phyloP scores from a whole-genome alignment of 176 grass and related monocot species.

The Poa pratensis region DNA sequence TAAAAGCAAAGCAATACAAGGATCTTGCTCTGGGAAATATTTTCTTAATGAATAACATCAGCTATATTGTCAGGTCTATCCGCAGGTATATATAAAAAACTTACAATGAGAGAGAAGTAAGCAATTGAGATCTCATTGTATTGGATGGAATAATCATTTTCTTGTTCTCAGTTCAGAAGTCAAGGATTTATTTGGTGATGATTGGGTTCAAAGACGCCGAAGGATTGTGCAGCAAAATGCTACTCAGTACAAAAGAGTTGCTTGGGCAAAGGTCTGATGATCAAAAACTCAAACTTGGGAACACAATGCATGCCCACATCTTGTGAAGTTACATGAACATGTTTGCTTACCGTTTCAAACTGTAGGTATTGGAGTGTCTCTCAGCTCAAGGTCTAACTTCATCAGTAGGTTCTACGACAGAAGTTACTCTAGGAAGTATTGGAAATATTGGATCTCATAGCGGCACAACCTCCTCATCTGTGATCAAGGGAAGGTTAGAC shows the following conservation, averaged over 20 bases:
- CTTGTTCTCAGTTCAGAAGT: constrained; percentile 54
- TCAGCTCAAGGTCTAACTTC: constrained; percentile 59
- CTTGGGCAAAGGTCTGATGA: constrained; percentile 72
- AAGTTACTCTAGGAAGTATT: constrained; percentile 36
- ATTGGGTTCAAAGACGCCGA: constrained; percentile 70
- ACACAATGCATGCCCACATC: neutral
- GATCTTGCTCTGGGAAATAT: constrained; percentile 52
- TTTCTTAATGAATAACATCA: constrained; percentile 85
- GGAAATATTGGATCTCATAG: constrained; percentile 36
- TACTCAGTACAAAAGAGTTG: constrained; percentile 63
- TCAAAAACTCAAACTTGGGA: constrained; percentile 16
- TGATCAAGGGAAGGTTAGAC: constrained; percentile 48
- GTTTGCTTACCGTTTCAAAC: constrained; percentile 16
- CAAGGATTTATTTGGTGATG: constrained; percentile 67
- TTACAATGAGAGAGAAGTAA: neutral
- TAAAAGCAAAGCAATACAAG: constrained; percentile 61
- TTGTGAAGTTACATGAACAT: neutral
- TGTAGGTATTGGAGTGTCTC: constrained; percentile 63
- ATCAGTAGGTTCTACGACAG: constrained; percentile 45
- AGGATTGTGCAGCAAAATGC: constrained; percentile 74
- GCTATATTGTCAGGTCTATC: constrained; percentile 70
- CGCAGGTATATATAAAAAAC: constrained; percentile 54
- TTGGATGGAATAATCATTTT: constrained; percentile 32
- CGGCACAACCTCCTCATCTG: constrained; percentile 38
- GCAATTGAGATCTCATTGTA: neutral